These are phyloP conservation scores for Mollisiaceae sp. DNA, from an alignment of 2,329 filamentous ascomycete species.

Conservation along the genomic window DNA sequence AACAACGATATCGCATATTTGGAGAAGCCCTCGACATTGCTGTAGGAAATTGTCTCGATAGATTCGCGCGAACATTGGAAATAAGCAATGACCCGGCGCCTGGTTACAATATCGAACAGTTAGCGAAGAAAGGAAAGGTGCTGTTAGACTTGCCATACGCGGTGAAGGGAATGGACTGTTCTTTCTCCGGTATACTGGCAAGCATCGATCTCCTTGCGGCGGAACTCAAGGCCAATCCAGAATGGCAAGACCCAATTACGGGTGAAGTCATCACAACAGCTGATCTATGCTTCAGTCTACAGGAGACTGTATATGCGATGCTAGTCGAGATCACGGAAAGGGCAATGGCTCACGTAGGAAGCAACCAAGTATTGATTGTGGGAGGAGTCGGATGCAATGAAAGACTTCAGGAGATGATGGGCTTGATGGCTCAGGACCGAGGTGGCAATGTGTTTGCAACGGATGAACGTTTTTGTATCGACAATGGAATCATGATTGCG, in stretches of 20 bases:
- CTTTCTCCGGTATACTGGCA: slow-evolving; percentile 90
- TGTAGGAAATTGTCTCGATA: slow-evolving; percentile 95
- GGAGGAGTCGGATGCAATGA: slow-evolving; percentile 96
- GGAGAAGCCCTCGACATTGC: slow-evolving; percentile 97
- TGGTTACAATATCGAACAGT: slow-evolving; percentile 96
- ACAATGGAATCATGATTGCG: slow-evolving; percentile 99
- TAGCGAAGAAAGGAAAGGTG: slow-evolving; percentile 74
- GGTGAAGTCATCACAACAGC: slow-evolving; percentile 71
- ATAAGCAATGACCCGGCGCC: slow-evolving; percentile 97
- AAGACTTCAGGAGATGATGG: slow-evolving; percentile 98
- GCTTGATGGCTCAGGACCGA: slow-evolving; percentile 85
- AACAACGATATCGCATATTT: slow-evolving; percentile 95
- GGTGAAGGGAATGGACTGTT: slow-evolving; percentile 99
- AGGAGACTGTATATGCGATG: slow-evolving; percentile 97
- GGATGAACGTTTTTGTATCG: slow-evolving; percentile 97
- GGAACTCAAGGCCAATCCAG: slow-evolving; percentile 60
- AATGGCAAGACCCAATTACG: slow-evolving; percentile 52
- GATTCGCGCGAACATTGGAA: slow-evolving; percentile 87
- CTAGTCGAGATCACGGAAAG: slow-evolving; percentile 97
- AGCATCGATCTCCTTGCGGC: slow-evolving; percentile 80
- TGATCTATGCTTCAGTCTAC: slow-evolving; percentile 91
- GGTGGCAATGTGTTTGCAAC: slow-evolving; percentile 93
- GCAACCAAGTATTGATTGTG: slow-evolving; percentile 88
- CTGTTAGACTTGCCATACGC: slow-evolving; percentile 91
- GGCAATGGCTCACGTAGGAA: slow-evolving; percentile 97